Evolutionary conservation across 2,329 filamentous ascomycete species (phyloP), one percentile per base, ranked within the genome.

Genomic region (Aspergillus tamarii): DNA sequence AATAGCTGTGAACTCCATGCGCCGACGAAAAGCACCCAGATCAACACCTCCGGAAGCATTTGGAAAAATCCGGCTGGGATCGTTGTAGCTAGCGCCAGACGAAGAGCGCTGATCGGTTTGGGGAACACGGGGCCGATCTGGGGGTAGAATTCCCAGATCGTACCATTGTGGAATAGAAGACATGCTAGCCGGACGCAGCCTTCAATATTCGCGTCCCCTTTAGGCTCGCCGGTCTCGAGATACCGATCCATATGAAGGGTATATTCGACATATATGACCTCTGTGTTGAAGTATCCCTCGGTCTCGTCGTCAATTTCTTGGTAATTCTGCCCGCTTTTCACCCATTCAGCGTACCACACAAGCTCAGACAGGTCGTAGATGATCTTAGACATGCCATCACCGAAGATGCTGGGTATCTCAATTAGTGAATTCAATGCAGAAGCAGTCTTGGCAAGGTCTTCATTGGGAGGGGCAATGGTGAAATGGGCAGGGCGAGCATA

Each of bases 111-210:
- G 28, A 79, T 73, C 1, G 77, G 77, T 57, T 74, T 73, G 11
- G 74, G 73, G 21, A 79, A 74, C 0, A 79, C 67, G 1, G 75
- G 75, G 2, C 66, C 76, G 21, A 77, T 66, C 54, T 70, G 66
- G 1, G 77, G 77, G 64, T 78, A 79, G 60, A 79, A 79, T 56
- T 71, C 72, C 77, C 77, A 79, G 62, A 79, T 77, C 26, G 72
- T 67, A 46, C 70, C 76, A 69, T 79, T 79, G 69, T 79, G 77
- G 72, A 77, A 79, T 2, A 77, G 64, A 4, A 79, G 70, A 55
- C 74, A 74, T 26, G 75, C 76, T 10, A 79, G 73, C n/a, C 77
- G 77, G 23, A 73, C 71, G 61, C 75, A 77, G 50, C 77, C 77
- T 62, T 79, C 76, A 55, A 78, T 76, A 7, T 75, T 73, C 53